Base-by-base conservation (phyloP, 345 rosid species). In the Punica granatum region DNA sequence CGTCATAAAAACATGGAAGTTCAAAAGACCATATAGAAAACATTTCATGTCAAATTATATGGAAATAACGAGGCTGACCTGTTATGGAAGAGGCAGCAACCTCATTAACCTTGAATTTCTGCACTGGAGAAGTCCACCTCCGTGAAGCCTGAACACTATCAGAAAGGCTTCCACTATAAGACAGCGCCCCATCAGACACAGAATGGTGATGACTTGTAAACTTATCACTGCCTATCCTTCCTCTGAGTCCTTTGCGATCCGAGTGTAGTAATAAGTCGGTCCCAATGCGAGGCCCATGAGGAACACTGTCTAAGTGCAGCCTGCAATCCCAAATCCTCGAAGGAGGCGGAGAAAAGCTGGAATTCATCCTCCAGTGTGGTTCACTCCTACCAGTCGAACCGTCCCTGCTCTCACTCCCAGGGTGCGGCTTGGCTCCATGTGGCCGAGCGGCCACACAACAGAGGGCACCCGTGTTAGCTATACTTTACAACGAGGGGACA, bases 401-500 rank as follows among this genome's bases (percentile, higher is more conserved):
- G 60, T 79, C 81, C 60, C 84, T 68, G 61, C 73, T 78, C 58
- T 26, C 65, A 11, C 41, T 15, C 35, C 56, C 63, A n/a, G 76
- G 62, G 41, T 82, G 82, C 63, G 86, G 86, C 66, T 77, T 84
- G 11, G 77, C 81, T 79, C 80, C 86, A 80, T 83, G 92, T 90
- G 98, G 98, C 98, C 98, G 72, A 80, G 88, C 70, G 96, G 92
- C 98, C 88, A 87, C 86, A 71, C 98, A 90, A 85, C 97, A 92
- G 70, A 90, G 86, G 0, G 92, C 93, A 81, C 97, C 98, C 97
- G 87, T 92, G 81, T 84, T 92, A 77, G 84, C 86, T 85, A 87
- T 82, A 77, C 80, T 81, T 71, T 86, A 74, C 33, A 42, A 25
- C 28, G 14, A 49, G 69, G 14, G 15, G 39, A 25, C 14, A 12